These are phyloP conservation scores for Yamadazyma jaroonii DNA, from an alignment of 1,139 yeast species.

Conservation along the genomic window DNA sequence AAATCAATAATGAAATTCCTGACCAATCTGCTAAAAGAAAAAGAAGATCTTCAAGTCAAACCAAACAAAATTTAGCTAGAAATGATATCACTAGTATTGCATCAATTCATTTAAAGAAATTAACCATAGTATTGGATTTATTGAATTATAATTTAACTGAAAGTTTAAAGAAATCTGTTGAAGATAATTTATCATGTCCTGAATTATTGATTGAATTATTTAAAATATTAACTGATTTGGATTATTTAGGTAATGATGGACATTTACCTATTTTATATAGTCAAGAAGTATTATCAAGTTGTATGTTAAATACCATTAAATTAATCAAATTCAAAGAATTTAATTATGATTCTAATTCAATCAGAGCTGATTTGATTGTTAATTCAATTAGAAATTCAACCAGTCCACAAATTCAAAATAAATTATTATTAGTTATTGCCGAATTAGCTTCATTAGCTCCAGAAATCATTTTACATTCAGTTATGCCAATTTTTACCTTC, in stretches of 20 bases:
- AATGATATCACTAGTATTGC: conserved; percentile 73
- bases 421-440: conserved; percentile 78
- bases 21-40: conserved; percentile 57
- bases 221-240: conserved; percentile 76
- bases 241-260: conserved; percentile 86
- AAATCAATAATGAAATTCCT: conserved; percentile 42
- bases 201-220: conserved; percentile 59
- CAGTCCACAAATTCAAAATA: conserved; percentile 94
- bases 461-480: conserved; percentile 88
- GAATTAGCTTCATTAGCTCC: conserved; percentile 87
- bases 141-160: conserved; percentile 51
- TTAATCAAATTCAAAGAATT: conserved; percentile 38
- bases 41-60: conserved; percentile 77
- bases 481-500: conserved; percentile 97
- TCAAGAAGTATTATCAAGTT: conserved; percentile 85
- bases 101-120: conserved; percentile 69
- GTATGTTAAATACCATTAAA: conserved; percentile 72
- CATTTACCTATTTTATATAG: conserved; percentile 87
- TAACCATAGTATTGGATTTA: conserved; percentile 78
- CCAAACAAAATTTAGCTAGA: conserved; percentile 72
- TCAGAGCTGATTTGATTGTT: conserved; percentile 88
- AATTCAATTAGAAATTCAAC: conserved; percentile 84
- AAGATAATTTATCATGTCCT: conserved; percentile 34
- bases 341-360: conserved; percentile 58
- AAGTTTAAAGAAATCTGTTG: conserved; percentile 9